A percentile compares a stretch with the other conserved stretches of the same genome.
phyloP scores from a whole-genome alignment of 176 grass and related monocot species.

The Paspalum vaginatum region DNA sequence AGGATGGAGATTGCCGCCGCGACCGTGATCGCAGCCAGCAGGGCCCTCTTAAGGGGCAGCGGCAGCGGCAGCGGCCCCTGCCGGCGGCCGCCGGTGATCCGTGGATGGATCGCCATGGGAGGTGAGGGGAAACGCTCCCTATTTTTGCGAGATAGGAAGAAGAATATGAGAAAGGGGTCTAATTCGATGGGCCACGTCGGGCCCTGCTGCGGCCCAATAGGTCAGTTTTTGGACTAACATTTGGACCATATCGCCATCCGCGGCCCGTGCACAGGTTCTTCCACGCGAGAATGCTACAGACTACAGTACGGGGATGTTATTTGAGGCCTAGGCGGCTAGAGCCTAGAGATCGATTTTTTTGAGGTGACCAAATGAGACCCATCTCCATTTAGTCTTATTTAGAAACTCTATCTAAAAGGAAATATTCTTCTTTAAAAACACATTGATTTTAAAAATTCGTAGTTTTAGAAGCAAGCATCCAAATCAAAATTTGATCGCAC shows the following conservation, averaged over 20 bases:
- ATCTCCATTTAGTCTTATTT: too few species aligned
- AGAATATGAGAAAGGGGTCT: background rate
- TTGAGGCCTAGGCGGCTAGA: too few species aligned
- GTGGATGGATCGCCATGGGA: slow-evolving; percentile 50
- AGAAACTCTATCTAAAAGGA: too few species aligned
- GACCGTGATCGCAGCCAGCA: slow-evolving; percentile 30
- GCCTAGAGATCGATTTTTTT: too few species aligned
- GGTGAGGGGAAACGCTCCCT: slow-evolving; percentile 13
- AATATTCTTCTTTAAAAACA: too few species aligned
- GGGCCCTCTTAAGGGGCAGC: slow-evolving; percentile 19
- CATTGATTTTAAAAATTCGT: too few species aligned
- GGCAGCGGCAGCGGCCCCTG: slow-evolving; percentile 38
- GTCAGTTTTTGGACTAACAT: background rate
- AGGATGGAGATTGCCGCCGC: slow-evolving; percentile 38
- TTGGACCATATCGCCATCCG: background rate
- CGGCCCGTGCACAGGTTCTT: background rate
- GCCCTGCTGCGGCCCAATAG: background rate
- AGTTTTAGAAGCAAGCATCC: too few species aligned
- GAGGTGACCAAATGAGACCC: too few species aligned
- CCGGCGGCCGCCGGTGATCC: slow-evolving; percentile 47
- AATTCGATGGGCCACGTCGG: background rate
- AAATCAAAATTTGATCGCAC: too few species aligned
- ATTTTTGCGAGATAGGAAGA: background rate
- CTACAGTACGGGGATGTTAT: too few species aligned
- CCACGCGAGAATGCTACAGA: too few species aligned